Evolutionary conservation across 495 filamentous ascomycete genomes (phyloP).

Genomic region (Aspergillus campestris): DNA sequence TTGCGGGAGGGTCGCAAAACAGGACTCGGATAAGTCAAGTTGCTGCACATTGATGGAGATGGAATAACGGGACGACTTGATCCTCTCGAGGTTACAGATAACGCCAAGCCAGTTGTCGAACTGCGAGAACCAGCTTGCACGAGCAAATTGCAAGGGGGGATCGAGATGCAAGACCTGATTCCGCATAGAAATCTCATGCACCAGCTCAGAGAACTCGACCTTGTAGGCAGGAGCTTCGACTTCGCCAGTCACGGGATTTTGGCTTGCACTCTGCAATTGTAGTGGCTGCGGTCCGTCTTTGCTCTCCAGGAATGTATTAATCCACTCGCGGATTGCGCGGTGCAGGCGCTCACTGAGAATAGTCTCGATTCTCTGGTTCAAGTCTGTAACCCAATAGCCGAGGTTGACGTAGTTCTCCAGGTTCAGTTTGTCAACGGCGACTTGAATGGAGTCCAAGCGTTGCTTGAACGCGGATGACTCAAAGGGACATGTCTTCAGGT

Average conservation of each 20-base stretch:
- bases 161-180: slow-evolving; percentile 95
- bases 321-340: slow-evolving; percentile 76
- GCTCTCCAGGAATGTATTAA: slow-evolving; percentile 63
- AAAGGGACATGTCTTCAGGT: slow-evolving; percentile 82
- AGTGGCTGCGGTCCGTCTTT: slow-evolving; percentile 31
- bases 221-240: slow-evolving; percentile 46
- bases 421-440: slow-evolving; percentile 87
- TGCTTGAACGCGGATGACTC: slow-evolving; percentile 64
- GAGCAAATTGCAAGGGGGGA: slow-evolving; percentile 82
- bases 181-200: slow-evolving; percentile 90
- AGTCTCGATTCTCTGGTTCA: slow-evolving; percentile 74
- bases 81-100: slow-evolving; percentile 82
- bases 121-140: slow-evolving; percentile 88
- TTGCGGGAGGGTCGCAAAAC: slow-evolving; percentile 80
- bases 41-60: slow-evolving; percentile 63
- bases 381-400: slow-evolving; percentile 71
- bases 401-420: slow-evolving; percentile 93
- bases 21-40: slow-evolving; percentile 52
- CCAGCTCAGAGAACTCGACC: slow-evolving; percentile 45
- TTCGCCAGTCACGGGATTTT: slow-evolving; percentile 29
- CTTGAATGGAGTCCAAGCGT: slow-evolving; percentile 77
- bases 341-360: slow-evolving; percentile 69
- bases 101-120: slow-evolving; percentile 88
- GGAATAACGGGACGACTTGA: slow-evolving; percentile 91
- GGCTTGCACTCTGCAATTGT: slow-evolving; percentile 15